Conservation (phyloP, 2,329 filamentous ascomycete species). For the Teratosphaeria pseudoeucalypti region DNA sequence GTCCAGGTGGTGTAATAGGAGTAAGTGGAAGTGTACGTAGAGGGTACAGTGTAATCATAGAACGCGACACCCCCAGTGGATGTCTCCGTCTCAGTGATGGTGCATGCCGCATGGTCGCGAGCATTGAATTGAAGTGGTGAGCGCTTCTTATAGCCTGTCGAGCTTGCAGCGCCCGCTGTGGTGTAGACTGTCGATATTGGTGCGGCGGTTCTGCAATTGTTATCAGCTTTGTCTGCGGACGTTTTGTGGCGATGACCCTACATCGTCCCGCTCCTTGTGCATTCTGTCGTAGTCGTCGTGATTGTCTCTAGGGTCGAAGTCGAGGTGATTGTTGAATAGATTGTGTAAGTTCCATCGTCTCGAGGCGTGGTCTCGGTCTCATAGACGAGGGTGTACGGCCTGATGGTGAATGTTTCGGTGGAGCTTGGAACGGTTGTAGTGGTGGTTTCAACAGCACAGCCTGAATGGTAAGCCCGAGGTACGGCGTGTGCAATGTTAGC, state of each 20-base stretch:
- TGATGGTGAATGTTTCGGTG: constrained; percentile 20
- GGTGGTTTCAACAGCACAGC: constrained; percentile 18
- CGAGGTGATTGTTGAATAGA: constrained; percentile 13
- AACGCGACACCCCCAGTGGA: constrained; percentile 20
- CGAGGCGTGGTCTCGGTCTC: constrained; percentile 13
- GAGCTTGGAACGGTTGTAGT: constrained; percentile 20
- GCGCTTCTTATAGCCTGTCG: constrained; percentile 9
- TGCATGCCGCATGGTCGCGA: constrained; percentile 13
- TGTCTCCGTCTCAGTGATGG: constrained; percentile 18
- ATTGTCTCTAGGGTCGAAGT: constrained; percentile 21
- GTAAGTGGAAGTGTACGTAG: constrained; percentile 18
- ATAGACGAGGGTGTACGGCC: constrained; percentile 13
- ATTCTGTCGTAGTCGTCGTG: constrained; percentile 15
- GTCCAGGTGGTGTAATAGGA: constrained; percentile 20
- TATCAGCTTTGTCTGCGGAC: constrained; percentile 1
- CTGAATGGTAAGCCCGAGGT: constrained; percentile 12
- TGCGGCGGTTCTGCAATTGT: constrained; percentile 5
- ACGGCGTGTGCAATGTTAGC: constrained; percentile 15
- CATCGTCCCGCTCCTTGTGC: constrained; percentile 14
- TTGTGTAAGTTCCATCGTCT: constrained; percentile 21
- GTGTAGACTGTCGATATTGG: constrained; percentile 17
- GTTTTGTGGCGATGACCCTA: constrained; percentile 6
- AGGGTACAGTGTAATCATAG: constrained; percentile 15
- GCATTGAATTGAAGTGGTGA: constrained; percentile 8
- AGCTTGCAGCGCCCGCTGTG: constrained; percentile 1